Conservation (phyloP, 2,329 filamentous ascomycete species). For the Hymenoscyphus infarciens region DNA sequence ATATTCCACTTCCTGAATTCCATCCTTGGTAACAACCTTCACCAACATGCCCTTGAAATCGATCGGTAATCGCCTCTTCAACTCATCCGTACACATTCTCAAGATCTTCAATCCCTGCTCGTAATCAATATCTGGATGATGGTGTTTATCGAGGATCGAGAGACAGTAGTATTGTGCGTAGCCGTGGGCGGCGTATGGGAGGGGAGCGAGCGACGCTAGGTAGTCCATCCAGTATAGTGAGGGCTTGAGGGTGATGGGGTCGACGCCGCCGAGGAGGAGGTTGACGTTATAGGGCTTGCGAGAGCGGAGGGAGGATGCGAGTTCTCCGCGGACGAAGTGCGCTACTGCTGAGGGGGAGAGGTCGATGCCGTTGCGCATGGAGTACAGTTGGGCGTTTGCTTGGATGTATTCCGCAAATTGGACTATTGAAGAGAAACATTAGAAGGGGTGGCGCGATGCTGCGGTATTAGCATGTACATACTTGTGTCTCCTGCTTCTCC, state of each 20-base stretch:
- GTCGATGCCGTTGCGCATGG: constrained; percentile 94
- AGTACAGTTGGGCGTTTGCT: constrained; percentile 96
- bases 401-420: constrained; percentile 99
- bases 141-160: constrained; percentile 96
- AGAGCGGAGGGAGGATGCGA: constrained; percentile 85
- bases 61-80: constrained; percentile 94
- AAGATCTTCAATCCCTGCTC: constrained; percentile 90
- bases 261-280: constrained; percentile 87
- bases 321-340: constrained; percentile 89
- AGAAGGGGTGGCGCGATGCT: neutral
- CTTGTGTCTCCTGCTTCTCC: constrained; percentile 95
- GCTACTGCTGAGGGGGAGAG: constrained; percentile 85
- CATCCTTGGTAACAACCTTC: constrained; percentile 93
- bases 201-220: constrained; percentile 78
- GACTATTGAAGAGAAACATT: constrained; percentile 52
- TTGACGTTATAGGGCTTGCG: constrained; percentile 97
- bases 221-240: constrained; percentile 97
- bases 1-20: constrained; percentile 79
- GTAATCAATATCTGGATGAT: constrained; percentile 88
- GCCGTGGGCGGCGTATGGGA: constrained; percentile 95
- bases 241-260: constrained; percentile 86
- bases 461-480: constrained; percentile 40
- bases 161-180: constrained; percentile 99
- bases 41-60: constrained; percentile 98
- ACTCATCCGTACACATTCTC: constrained; percentile 91